Conservation (phyloP, 2,329 filamentous ascomycete genomes). For the Aspergillus floridensis region DNA sequence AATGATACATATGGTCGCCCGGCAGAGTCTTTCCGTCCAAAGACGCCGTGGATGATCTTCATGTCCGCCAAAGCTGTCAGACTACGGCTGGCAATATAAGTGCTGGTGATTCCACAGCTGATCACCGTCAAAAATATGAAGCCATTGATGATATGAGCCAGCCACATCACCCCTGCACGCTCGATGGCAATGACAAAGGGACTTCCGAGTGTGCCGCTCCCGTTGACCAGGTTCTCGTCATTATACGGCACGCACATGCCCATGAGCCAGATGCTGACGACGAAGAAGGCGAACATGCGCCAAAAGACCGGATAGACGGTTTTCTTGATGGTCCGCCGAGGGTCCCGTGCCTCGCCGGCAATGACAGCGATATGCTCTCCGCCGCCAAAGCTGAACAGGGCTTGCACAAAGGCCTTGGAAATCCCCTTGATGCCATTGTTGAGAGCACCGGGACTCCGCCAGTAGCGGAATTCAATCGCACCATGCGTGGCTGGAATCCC, state of each 20-base stretch:
- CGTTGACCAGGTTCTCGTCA: constrained; percentile 28
- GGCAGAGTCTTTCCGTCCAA: constrained; percentile 22
- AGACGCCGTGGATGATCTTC: constrained; percentile 22
- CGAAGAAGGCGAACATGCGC: constrained; percentile 37
- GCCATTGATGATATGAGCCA: constrained; percentile 33
- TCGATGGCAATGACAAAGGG: constrained; percentile 32
- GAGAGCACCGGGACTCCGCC: constrained; percentile 29
- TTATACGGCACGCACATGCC: constrained; percentile 35
- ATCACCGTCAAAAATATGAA: constrained; percentile 38
- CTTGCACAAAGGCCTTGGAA: constrained; percentile 35
- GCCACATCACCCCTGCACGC: constrained; percentile 28
- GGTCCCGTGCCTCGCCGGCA: constrained; percentile 31
- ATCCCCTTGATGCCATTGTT: constrained; percentile 36
- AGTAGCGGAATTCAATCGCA: constrained; percentile 33
- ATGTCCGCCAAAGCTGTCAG: constrained; percentile 33
- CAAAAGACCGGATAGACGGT: constrained; percentile 33
- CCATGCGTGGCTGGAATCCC: constrained; percentile 32
- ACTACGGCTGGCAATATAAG: constrained; percentile 34
- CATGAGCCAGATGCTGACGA: constrained; percentile 37
- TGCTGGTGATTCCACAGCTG: constrained; percentile 35
- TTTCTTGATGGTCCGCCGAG: constrained; percentile 30
- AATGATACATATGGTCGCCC: constrained; percentile 33
- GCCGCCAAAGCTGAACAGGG: constrained; percentile 33
- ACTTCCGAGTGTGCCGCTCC: constrained; percentile 30
- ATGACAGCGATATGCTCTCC: constrained; percentile 35